These are phyloP conservation scores for Suillus discolor DNA, from an alignment of 768 basidiomycete species.

Conservation along the genomic window DNA sequence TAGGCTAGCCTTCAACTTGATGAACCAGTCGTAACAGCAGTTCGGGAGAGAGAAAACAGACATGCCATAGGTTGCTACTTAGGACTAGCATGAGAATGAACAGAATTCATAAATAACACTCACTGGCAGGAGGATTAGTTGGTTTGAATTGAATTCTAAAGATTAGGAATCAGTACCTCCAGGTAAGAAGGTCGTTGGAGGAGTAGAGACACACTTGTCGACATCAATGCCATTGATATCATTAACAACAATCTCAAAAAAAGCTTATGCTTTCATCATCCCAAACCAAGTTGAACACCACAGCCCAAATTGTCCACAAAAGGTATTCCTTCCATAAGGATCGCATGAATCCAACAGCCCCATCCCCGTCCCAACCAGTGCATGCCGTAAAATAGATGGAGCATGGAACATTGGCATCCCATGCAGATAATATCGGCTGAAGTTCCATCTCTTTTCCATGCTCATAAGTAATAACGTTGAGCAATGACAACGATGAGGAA, in stretches of 20 bases:
- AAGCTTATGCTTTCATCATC: not conserved
- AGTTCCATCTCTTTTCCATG: conserved; percentile 1
- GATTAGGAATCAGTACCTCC: too few relatives aligned
- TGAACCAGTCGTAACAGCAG: conserved; percentile 36
- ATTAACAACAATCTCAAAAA: conserved; percentile 84
- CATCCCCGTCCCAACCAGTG: conserved; percentile 32
- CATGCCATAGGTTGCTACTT: too few relatives aligned
- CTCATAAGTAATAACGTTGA: not conserved
- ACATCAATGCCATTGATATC: conserved; percentile 82
- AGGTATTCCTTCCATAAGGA: conserved; percentile 34
- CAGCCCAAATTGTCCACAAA: conserved; percentile 32
- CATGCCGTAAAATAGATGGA: conserved; percentile 32
- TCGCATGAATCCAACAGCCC: conserved; percentile 34
- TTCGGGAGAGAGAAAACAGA: conserved; percentile 31
- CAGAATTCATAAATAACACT: too few relatives aligned
- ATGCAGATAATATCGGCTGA: not conserved
- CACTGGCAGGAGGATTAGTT: too few relatives aligned
- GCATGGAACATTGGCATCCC: conserved; percentile 13
- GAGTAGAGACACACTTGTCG: conserved; percentile 61
- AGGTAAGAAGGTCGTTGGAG: too few relatives aligned
- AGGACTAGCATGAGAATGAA: too few relatives aligned
- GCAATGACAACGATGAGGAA: too few relatives aligned
- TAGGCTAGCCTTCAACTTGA: conserved; percentile 14
- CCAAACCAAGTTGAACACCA: conserved; percentile 26
- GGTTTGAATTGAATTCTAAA: too few relatives aligned